Evolutionary conservation across 2,329 filamentous ascomycete species (phyloP).

Genomic region (Hymenoscyphus salicellus): DNA sequence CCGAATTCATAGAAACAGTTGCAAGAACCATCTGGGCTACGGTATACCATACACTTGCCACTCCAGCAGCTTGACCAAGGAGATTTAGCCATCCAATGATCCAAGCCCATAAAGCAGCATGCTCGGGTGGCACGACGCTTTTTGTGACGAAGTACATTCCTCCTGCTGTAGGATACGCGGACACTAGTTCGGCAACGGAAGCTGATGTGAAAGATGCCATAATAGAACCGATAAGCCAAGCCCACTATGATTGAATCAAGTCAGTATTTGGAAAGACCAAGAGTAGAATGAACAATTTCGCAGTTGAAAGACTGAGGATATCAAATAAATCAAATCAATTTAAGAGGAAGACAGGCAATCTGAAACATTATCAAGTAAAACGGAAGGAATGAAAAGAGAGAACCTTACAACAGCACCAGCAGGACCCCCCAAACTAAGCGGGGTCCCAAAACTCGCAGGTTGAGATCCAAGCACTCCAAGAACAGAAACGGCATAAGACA

Average conservation of each 20-base stretch:
- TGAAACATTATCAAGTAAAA: not conserved
- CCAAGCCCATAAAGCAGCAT: constrained; percentile 63
- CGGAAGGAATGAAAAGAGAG: not conserved
- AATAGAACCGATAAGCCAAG: constrained; percentile 60
- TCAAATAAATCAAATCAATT: too few species aligned
- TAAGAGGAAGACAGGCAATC: not conserved
- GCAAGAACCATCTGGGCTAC: constrained; percentile 64
- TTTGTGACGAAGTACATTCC: constrained; percentile 69
- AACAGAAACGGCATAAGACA: constrained; percentile 65
- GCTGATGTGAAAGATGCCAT: constrained; percentile 64
- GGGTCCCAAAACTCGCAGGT: constrained; percentile 59
- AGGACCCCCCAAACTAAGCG: constrained; percentile 57
- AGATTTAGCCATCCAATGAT: constrained; percentile 67
- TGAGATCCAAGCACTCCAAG: constrained; percentile 63
- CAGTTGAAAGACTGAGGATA: too few species aligned
- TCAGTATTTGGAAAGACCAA: not conserved
- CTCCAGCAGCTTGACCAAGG: constrained; percentile 60
- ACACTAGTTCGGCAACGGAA: constrained; percentile 64
- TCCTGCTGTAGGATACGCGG: constrained; percentile 63
- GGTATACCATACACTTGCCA: constrained; percentile 60
- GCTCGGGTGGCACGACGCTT: constrained; percentile 58
- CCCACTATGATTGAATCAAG: constrained; percentile 42
- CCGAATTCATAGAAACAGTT: constrained; percentile 59
- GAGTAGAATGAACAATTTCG: not conserved
- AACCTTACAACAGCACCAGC: constrained; percentile 50